Percentiles rank a stretch among this genome's conserved stretches.
These are phyloP conservation scores for Aspergillus luchuensis DNA, from an alignment of 2,329 filamentous ascomycete species.

Conservation along the genomic window DNA sequence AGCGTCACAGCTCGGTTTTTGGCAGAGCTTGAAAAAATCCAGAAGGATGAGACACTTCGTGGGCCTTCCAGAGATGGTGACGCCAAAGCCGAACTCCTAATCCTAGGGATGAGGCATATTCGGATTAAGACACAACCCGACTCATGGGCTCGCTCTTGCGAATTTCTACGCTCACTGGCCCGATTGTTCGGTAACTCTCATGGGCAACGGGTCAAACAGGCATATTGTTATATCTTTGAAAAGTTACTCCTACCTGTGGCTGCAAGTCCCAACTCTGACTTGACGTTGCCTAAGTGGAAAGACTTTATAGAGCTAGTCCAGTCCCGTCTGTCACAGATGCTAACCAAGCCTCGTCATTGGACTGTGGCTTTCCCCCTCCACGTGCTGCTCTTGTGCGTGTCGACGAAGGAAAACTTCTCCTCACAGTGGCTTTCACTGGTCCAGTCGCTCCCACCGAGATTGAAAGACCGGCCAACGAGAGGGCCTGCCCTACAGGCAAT, in stretches of 20 bases:
- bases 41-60: conserved; percentile 66
- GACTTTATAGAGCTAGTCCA: conserved; percentile 79
- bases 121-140: conserved; percentile 73
- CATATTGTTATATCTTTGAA: conserved; percentile 90
- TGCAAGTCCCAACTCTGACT: conserved; percentile 73
- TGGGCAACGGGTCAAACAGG: conserved; percentile 86
- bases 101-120: conserved; percentile 89
- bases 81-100: conserved; percentile 79
- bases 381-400: conserved; percentile 83
- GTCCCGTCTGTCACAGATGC: conserved; percentile 77
- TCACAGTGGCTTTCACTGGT: conserved; percentile 85
- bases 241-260: conserved; percentile 84
- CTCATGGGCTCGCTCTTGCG: conserved; percentile 82
- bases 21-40: conserved; percentile 73
- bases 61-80: conserved; percentile 63
- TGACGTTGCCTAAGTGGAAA: conserved; percentile 81
- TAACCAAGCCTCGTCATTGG: conserved; percentile 93
- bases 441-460: conserved; percentile 72
- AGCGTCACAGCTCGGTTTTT: conserved; percentile 82
- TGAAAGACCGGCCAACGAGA: conserved; percentile 80
- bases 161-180: conserved; percentile 80
- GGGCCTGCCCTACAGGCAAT: conserved; percentile 84
- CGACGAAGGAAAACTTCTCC: conserved; percentile 78
- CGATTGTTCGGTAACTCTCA: conserved; percentile 82
- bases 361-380: conserved; percentile 83